Base-by-base conservation (phyloP, 169 alveolate genomes). In the Amoebophrya sp. region DNA sequence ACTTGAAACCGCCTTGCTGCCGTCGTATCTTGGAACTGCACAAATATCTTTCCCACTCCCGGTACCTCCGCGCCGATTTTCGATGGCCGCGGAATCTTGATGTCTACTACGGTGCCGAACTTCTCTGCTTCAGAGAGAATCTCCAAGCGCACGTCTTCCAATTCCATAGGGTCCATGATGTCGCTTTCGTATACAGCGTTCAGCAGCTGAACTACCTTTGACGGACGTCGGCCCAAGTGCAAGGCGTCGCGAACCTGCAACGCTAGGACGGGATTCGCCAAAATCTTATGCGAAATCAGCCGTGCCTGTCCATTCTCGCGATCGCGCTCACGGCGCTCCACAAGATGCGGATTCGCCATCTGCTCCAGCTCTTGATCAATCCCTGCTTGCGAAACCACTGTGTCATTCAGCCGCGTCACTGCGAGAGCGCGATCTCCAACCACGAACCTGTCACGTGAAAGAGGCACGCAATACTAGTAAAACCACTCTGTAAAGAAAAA, bases 141-240 rank as follows among this genome's bases (percentile, higher is more conserved):
- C 39, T 92, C 95, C 89, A 92, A 93, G 90, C 93, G 92, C 41
- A 96, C 78, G 90, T 94, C 96, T 65, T 95, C 94, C 89, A 39
- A 54, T 34, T 89, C 91, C 41, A 36, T 3, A 2, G 33, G 89
- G 77, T 6, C 40, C 90, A 96, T 92, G 29, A 96, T 93, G 78
- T 96, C 97, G 93, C 95, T 96, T 89, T 94, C 96, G 92, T 94
- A 96, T 34, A 95, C 97, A 78, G 95, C 95, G 92, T 96, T 96
- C 12, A 95, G 95, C 53, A 96, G 94, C 83, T 96, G 97, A 41
- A 96, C 96, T 29, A 96, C 96, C 38, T 95, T 90, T 0, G 97
- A 94, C 26, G 96, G 95, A 83, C 93, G 93, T 34, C 96, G 93
- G 0, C 97, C 97, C 0, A 94, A 92, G 91, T 94, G 94, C 78